Evolutionary conservation across 192 early-diverging fungal genomes (phyloP), one percentile per base, ranked within the genome.

Genomic region (Paraglomus brasilianum): DNA sequence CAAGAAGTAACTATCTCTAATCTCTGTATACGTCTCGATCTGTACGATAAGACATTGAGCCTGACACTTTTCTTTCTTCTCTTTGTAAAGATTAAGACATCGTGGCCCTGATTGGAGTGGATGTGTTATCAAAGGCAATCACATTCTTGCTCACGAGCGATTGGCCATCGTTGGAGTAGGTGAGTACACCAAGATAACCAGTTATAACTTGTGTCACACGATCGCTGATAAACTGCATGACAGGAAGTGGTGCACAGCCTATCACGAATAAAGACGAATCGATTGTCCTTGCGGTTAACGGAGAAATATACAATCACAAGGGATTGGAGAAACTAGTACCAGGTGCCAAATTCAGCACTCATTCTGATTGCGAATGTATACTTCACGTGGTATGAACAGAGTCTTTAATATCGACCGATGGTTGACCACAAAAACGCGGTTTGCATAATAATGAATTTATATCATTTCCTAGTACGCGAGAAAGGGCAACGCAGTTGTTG

Each of bases 101-200:
- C 92, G 97, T 78, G 97, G 97, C 45, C 97, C 97, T n/a, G 95
- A 98, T 79, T 98, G 97, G 97, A 91, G 87, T 70, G 97, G 97
- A 41, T 91, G 93, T 82, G 84, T 82, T 39, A 79, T 91, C 43
- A 76, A 80, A 30, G 91, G 87, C 59, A 91, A 94, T 83, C 87
- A 88, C 82, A 91, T 98, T 71, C 73, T 98, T 52, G 92, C 92
- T 84, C 97, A 98, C 73, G 97, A 98, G 83, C 92, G 97, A 79
- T 80, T 98, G 59, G 97, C 97, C 45, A 98, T 98, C 71, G 97
- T 98, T 64, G 97, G 97, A 76, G 89, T 98, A 73, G 92, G 92
- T 93, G 79, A 77, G 86, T 86, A 60, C 49, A 5, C 7, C 1
- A 11, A 19, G 13, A 30, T 30, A 30, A 30, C 30, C 30, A 30